phyloP scores from a whole-genome alignment of 2,329 filamentous ascomycete genomes.

The Ophiobolus disseminans region DNA sequence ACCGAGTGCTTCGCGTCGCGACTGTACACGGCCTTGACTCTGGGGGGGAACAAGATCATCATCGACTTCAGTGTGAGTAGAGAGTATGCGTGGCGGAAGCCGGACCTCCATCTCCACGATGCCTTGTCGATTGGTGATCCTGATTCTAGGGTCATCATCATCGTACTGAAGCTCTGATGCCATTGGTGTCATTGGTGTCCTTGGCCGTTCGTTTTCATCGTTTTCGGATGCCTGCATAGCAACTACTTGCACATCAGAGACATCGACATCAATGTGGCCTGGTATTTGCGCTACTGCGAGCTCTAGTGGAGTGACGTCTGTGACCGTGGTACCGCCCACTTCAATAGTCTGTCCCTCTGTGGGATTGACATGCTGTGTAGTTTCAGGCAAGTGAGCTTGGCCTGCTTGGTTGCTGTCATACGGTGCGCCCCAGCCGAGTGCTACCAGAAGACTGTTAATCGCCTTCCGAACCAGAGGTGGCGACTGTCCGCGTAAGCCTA shows the following conservation, averaged over 20 bases:
- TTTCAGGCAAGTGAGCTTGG: conserved; percentile 1
- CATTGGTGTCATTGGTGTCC: conserved; percentile 35
- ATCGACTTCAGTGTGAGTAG: conserved; percentile 35
- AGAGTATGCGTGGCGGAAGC: conserved; percentile 41
- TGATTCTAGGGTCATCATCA: conserved; percentile 45
- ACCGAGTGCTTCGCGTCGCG: conserved; percentile 8
- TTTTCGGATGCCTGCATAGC: conserved; percentile 15
- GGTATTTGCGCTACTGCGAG: conserved; percentile 23
- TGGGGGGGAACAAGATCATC: conserved; percentile 16
- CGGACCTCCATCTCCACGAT: conserved; percentile 50
- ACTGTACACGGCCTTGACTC: conserved; percentile 9
- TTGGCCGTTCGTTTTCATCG: conserved; percentile 23
- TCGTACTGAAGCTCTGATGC: conserved; percentile 29
- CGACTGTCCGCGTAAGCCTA: conserved; percentile 32
- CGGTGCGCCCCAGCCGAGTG: conserved; percentile 36
- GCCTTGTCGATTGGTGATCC: conserved; percentile 48
- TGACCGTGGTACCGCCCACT: conserved; percentile 27
- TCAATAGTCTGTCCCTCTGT: conserved; percentile 21
- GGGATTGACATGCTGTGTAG: conserved; percentile 3
- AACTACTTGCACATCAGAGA: conserved; percentile 8
- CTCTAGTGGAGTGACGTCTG: conserved; percentile 30
- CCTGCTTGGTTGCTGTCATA: conserved; percentile 2
- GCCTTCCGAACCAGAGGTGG: conserved; percentile 26
- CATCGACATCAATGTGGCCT: conserved; percentile 3
- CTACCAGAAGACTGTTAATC: conserved; percentile 31